phyloP scores from a whole-genome alignment of 148 eudicot genomes.

The Silene uniflora region DNA sequence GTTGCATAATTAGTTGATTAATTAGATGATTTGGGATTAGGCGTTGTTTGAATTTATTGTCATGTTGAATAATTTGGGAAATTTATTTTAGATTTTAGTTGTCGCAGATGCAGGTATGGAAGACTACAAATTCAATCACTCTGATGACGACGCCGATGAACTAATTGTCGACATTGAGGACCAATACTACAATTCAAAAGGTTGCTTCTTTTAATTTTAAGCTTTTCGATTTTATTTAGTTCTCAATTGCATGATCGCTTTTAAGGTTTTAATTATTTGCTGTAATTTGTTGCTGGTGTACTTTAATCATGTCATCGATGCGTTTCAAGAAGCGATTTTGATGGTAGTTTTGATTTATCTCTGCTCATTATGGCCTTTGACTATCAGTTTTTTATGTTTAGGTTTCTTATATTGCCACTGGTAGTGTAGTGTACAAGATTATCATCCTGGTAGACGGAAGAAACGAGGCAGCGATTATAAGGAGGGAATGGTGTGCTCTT shows the following conservation, averaged over 20 bases:
- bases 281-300: not conserved
- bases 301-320: not conserved
- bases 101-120: slow-evolving; percentile 93
- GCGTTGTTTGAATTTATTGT: too few species aligned
- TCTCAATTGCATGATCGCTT: not conserved
- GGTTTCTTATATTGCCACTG: not conserved
- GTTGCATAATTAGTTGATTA: too few species aligned
- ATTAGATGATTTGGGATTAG: too few species aligned
- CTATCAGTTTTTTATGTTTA: not conserved
- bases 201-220: slow-evolving; percentile 24
- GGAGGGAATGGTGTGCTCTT: slow-evolving; percentile 80
- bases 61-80: too few species aligned
- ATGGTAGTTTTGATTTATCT: not conserved
- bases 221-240: not conserved
- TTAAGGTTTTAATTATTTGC: not conserved
- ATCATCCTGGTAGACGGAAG: slow-evolving; percentile 96
- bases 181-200: slow-evolving; percentile 96
- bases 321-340: too few species aligned
- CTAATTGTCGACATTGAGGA: slow-evolving; percentile 95
- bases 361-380: not conserved
- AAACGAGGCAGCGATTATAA: slow-evolving; percentile 92
- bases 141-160: slow-evolving; percentile 93
- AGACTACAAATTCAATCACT: slow-evolving; percentile 91
- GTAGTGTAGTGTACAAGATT: slow-evolving; percentile 50
- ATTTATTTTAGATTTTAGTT: too few species aligned